phyloP scores from a whole-genome alignment of 140 eudicot genomes.

The Senecio squalidus region DNA sequence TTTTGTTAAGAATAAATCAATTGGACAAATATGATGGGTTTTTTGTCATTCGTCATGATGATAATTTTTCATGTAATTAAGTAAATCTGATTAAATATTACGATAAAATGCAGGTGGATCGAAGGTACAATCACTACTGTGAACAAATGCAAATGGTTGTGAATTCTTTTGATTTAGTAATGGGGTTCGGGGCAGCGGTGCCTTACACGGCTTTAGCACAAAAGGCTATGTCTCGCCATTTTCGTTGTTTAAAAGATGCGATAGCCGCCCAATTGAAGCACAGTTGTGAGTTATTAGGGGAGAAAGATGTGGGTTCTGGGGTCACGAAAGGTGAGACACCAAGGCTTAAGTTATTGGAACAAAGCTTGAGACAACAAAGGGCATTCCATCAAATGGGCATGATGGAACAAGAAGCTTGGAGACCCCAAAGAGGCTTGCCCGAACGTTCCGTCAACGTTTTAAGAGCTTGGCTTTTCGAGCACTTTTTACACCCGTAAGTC shows the following conservation, averaged over 20 bases:
- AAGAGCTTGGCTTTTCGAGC: slow-evolving; percentile 98
- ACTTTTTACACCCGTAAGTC: slow-evolving; percentile 88
- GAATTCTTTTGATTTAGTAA: slow-evolving; percentile 67
- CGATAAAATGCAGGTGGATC: slow-evolving; percentile 47
- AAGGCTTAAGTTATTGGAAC: slow-evolving; percentile 66
- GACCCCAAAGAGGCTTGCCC: slow-evolving; percentile 95
- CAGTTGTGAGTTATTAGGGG: slow-evolving; percentile 71
- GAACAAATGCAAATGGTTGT: slow-evolving; percentile 93
- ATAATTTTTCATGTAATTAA: background rate
- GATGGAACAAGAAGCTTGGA: slow-evolving; percentile 89
- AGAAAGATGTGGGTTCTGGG: slow-evolving; percentile 54
- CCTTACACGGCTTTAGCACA: slow-evolving; percentile 81
- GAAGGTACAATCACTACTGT: slow-evolving; percentile 72
- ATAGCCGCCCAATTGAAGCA: slow-evolving; percentile 52
- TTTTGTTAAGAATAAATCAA: background rate
- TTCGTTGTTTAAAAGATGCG: slow-evolving; percentile 77
- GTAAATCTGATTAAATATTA: background rate
- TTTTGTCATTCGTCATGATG: background rate
- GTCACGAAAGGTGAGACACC: slow-evolving; percentile 94
- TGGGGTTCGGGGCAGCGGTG: slow-evolving; percentile 78
- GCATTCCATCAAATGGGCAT: slow-evolving; percentile 87
- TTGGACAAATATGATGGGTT: background rate
- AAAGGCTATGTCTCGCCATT: slow-evolving; percentile 91
- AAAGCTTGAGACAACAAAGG: slow-evolving; percentile 75
- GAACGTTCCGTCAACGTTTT: slow-evolving; percentile 79